Percentiles rank a stretch among this genome's conserved stretches.
Conservation (phyloP, 768 basidiomycete species). For the Tephrocybe sp. region DNA sequence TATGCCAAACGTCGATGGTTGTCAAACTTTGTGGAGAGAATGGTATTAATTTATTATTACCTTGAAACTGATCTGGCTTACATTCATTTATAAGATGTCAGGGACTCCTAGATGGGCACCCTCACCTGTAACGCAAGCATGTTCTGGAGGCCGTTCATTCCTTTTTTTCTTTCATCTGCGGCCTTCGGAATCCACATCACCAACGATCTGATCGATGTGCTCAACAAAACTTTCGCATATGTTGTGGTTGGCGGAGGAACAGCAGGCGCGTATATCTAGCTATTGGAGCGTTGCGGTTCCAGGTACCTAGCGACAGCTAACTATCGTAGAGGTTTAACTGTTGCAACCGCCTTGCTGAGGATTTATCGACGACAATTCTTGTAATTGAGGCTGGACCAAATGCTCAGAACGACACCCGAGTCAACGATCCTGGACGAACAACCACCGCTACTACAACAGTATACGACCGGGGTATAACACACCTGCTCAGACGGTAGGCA, state of each 20-base stretch:
- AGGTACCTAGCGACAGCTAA: not conserved
- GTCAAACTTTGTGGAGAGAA: no score
- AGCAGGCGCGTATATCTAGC: constrained; percentile 1
- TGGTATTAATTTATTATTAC: no score
- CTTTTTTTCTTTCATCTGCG: not conserved
- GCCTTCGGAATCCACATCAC: constrained; percentile 12
- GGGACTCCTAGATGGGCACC: no score
- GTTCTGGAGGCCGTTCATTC: no score
- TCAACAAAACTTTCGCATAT: constrained; percentile 12
- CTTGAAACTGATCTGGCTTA: no score
- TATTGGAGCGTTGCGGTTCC: no score
- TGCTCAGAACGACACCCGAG: constrained; percentile 9
- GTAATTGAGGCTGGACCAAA: constrained; percentile 16
- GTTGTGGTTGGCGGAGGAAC: constrained; percentile 14
- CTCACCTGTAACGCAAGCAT: no score
- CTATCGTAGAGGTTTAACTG: constrained; percentile 5
- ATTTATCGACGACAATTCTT: not conserved
- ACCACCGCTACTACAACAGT: not conserved
- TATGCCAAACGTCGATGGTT: no score
- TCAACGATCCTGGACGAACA: constrained; percentile 15
- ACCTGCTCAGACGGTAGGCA: constrained; percentile 9
- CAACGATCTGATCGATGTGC: constrained; percentile 2
- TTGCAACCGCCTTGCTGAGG: constrained; percentile 16
- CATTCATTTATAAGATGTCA: no score
- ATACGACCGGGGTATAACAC: constrained; percentile 15